Base-by-base conservation (phyloP, 2,329 filamentous ascomycete genomes). In the Stemphylium beticola region DNA sequence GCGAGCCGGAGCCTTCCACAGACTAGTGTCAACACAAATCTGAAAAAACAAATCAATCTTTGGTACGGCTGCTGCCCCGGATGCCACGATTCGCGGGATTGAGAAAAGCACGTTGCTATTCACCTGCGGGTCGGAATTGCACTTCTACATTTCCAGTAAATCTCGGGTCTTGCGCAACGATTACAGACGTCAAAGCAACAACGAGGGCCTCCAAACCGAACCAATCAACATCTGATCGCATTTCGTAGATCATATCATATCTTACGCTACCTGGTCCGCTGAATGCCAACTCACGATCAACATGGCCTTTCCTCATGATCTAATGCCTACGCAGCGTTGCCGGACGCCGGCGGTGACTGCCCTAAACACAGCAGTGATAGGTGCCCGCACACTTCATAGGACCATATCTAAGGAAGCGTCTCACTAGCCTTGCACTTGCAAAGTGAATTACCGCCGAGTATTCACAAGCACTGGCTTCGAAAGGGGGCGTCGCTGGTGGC, bases 281-380 rank as follows among this genome's bases (percentile, higher is more conserved):
- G 18, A 26, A 15, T 45, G 42, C 42, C 42, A 45, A 17, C 42
- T 45, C 42, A 45, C 18, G 20, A 45, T 45, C 31, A 45, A 36
- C 42, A 45, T 32, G 20, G 18, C 33, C 42, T 36, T 45, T 45
- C 14, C 32, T 26, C n/a, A 45, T 45, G 31, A 36, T 36, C 42
- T 36, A 8, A 24, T 36, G 32, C 20, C 42, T 17, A 26, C 11
- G n/a, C 32, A 45, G 32, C 20, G 32, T 36, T 8, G 17, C n/a
- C 20, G 15, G 14, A 20, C n/a, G 20, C 42, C 20, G 32, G 15
- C 20, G 32, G 15, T 26, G 20, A 22, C 14, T 15, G 14, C 22
- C 14, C 14, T 2, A n/a, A 45, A 45, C 22, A 36, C 31, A 24
- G 6, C 15, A 18, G 18, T 45, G 32, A 36, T 41, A 49, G 37